Base-by-base conservation (phyloP, 805 yeast genomes). In the Suhomyces sp. region DNA sequence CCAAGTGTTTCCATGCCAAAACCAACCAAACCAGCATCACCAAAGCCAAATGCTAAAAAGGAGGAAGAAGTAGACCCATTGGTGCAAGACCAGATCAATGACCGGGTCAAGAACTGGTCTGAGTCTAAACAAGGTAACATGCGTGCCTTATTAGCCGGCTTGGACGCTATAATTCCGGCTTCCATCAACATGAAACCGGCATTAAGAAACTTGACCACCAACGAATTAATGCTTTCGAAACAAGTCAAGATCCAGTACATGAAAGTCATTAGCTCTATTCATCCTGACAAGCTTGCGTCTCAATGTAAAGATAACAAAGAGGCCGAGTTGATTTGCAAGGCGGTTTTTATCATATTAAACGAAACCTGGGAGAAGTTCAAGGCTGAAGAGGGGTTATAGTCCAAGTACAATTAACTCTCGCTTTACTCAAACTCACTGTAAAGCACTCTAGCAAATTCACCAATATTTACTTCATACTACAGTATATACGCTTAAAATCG, bases 191-290 rank as follows among this genome's bases (percentile, higher is more conserved):
- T 57, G 52, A 49, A 48, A 39, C 55, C 57, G 5, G 55, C 54
- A 7, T 52, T 57, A 13, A 52, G 55, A 17, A 46, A 41, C 21
- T 54, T 65, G 51, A 66, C 84, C 1, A 67, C 86, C 62, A 77
- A 85, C 3, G 97, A 93, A 51, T 73, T 94, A 53, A 94, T 94
- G 53, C 73, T 92, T 56, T 93, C 96, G 17, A 92, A 91, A 60
- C 91, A 88, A 65, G 97, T 91, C 37, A 93, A 93, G 66, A 73
- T 93, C 35, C 76, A 77, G 17, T 94, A 94, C 67, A 82, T 87
- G 89, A 86, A 85, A 61, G 93, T 89, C 1, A 89, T 86, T 45
- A 81, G 89, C 47, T 76, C 81, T 51, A 86, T 89, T 5, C 94
- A 87, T 61, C 94, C 94, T 0, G 99, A 94, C 67, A 94, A 94